Percentiles rank a stretch among this genome's conserved stretches.
Conservation (phyloP, 306 rosid genomes). For the Cicer judaicum region DNA sequence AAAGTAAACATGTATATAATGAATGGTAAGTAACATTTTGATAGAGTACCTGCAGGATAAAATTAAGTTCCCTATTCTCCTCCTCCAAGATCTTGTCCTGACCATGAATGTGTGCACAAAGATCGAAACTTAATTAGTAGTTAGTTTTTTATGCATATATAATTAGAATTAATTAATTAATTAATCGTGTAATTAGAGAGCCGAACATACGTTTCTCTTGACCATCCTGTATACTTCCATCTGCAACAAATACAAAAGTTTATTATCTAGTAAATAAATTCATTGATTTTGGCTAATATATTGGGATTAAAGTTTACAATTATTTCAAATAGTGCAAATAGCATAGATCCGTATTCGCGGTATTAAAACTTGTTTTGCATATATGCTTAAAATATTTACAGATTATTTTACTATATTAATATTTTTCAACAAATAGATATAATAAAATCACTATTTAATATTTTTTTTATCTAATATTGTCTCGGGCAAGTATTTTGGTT, state of each 20-base stretch:
- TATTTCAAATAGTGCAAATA: no score
- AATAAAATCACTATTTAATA: no score
- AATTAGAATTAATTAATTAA: background rate
- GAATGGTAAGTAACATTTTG: no score
- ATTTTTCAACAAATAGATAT: no score
- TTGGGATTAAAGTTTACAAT: no score
- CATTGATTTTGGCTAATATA: background rate
- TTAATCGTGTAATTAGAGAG: background rate
- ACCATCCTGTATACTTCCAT: slow-evolving; percentile 51
- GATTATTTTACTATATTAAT: no score
- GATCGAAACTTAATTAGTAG: slow-evolving; percentile 2
- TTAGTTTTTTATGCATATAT: background rate
- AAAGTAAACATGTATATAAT: no score
- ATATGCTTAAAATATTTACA: no score
- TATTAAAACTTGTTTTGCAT: no score
- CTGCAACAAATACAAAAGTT: slow-evolving; percentile 46
- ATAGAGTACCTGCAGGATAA: slow-evolving; percentile 58
- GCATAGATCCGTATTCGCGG: no score
- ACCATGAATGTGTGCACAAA: background rate
- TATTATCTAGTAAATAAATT: background rate
- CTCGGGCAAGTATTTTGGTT: no score
- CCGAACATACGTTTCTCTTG: slow-evolving; percentile 64
- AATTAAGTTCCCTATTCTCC: slow-evolving; percentile 63
- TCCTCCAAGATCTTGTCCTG: slow-evolving; percentile 69
- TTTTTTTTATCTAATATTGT: no score